Evolutionary conservation across 2,329 filamentous ascomycete genomes (phyloP).

Genomic region (Diatrype stigma): DNA sequence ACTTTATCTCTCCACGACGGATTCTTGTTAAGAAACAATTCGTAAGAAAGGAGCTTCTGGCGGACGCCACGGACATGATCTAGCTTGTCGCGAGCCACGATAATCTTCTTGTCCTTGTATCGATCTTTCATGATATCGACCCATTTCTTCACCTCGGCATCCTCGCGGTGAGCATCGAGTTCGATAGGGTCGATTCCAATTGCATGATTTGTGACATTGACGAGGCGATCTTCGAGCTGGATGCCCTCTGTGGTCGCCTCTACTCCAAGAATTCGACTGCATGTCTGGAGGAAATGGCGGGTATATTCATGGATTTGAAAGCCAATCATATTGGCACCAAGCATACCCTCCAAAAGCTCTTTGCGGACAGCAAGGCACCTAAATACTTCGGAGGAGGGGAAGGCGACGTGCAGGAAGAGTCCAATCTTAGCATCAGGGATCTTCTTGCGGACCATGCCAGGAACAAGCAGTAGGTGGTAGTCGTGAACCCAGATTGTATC

Average conservation of each 20-base stretch:
- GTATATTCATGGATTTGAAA: constrained; percentile 95
- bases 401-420: constrained; percentile 92
- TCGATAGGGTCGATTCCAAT: constrained; percentile 88
- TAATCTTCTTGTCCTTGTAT: constrained; percentile 83
- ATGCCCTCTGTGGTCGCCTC: constrained; percentile 86
- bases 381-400: constrained; percentile 95
- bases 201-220: constrained; percentile 78
- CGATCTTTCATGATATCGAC: constrained; percentile 74
- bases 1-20: constrained; percentile 85
- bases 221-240: constrained; percentile 87
- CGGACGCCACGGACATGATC: constrained; percentile 88
- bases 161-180: constrained; percentile 65
- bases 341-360: constrained; percentile 84
- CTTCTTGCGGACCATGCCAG: constrained; percentile 83
- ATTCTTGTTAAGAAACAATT: constrained; percentile 90
- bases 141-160: constrained; percentile 73
- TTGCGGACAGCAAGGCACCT: constrained; percentile 83
- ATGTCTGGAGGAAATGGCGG: constrained; percentile 92
- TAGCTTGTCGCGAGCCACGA: constrained; percentile 90
- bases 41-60: constrained; percentile 88
- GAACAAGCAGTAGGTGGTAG: constrained; percentile 87
- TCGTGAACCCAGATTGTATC: constrained; percentile 95
- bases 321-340: constrained; percentile 86
- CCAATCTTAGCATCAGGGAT: constrained; percentile 91
- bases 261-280: constrained; percentile 83